Conservation (phyloP, 176 grass and related monocot genomes). For the Aegilops bicornis region DNA sequence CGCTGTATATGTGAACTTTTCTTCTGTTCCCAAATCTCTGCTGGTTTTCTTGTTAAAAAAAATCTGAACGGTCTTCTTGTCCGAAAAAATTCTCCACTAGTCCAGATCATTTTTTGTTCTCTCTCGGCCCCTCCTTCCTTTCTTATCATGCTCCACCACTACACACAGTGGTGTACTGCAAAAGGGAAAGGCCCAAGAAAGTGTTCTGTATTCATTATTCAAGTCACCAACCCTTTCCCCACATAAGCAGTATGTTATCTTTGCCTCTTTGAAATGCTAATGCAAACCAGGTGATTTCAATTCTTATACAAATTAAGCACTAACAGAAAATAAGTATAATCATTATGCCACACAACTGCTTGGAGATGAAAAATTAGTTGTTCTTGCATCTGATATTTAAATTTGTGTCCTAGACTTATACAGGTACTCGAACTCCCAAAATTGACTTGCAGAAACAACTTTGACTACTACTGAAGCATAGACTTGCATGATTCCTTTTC, state of each 20-base stretch:
- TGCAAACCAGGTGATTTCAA: neutral
- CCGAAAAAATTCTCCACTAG: no score
- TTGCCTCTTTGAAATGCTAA: constrained; percentile 1
- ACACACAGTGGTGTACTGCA: neutral
- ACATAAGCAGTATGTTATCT: neutral
- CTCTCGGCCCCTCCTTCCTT: no score
- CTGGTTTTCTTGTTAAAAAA: no score
- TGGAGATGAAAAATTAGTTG: neutral
- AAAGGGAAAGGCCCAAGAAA: constrained; percentile 2
- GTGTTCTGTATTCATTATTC: neutral
- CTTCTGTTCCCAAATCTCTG: no score
- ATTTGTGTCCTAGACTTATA: neutral
- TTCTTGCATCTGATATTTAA: neutral
- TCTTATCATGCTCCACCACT: no score
- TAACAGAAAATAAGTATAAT: neutral
- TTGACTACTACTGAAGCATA: neutral
- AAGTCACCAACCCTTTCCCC: neutral
- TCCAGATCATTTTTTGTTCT: no score
- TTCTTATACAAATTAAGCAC: neutral
- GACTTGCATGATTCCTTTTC: neutral
- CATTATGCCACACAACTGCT: neutral
- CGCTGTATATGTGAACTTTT: no score
- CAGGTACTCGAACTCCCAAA: neutral
- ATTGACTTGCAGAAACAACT: neutral
- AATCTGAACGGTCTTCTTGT: no score